A percentile compares a stretch with the other conserved stretches of the same genome.
phyloP scores from a whole-genome alignment of 768 basidiomycete genomes.

The Rhizopogon sp. region DNA sequence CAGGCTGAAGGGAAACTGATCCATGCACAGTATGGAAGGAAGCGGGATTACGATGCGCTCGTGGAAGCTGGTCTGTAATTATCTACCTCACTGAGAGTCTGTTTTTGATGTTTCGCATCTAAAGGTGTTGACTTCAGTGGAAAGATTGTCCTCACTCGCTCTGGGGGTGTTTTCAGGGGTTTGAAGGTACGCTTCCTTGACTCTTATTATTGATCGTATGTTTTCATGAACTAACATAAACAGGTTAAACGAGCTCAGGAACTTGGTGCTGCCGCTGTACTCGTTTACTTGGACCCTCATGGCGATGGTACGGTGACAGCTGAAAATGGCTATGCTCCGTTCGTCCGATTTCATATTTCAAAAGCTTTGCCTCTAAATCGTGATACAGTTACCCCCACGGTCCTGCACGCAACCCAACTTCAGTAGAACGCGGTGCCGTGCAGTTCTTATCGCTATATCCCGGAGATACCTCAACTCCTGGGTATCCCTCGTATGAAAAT shows the following conservation, averaged over 20 bases:
- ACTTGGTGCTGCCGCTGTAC: constrained; percentile 51
- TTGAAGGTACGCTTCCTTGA: constrained; percentile 41
- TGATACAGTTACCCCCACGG: constrained; percentile 53
- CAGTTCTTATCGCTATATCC: constrained; percentile 57
- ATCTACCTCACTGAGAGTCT: neutral
- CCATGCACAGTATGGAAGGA: constrained; percentile 54
- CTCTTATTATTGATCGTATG: neutral
- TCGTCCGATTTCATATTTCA: neutral
- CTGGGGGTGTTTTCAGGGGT: constrained; percentile 61
- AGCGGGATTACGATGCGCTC: constrained; percentile 60
- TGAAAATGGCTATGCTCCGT: constrained; percentile 51
- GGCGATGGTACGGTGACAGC: constrained; percentile 63
- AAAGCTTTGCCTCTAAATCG: neutral
- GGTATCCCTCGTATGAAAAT: constrained; percentile 63
- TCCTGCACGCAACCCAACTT: constrained; percentile 56
- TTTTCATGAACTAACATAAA: constrained; percentile 1
- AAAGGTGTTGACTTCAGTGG: constrained; percentile 55
- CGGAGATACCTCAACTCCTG: constrained; percentile 43
- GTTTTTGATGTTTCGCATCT: neutral
- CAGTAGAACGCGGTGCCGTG: constrained; percentile 63
- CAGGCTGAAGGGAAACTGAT: constrained; percentile 57
- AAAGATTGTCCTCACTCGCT: constrained; percentile 55
- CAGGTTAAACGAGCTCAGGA: constrained; percentile 62
- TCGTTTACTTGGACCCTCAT: constrained; percentile 62
- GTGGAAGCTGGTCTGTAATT: constrained; percentile 36